A percentile compares a stretch with the other conserved stretches of the same genome.
phyloP scores from a whole-genome alignment of 2,329 filamentous ascomycete species.

The Aspergillus tanneri region DNA sequence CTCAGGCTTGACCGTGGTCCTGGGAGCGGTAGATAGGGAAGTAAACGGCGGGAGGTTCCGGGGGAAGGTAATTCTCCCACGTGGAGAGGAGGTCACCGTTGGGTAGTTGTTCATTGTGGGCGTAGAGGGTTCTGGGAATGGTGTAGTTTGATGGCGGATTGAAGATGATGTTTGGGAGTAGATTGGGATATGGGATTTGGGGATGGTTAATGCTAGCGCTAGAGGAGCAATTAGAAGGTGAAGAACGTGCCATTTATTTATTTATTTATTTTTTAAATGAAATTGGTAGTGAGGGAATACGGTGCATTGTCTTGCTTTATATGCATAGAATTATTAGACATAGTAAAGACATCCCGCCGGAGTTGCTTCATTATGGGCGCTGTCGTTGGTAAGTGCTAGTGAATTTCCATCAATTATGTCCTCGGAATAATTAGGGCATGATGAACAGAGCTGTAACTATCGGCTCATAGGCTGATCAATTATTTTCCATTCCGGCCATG shows the following conservation, averaged over 20 bases:
- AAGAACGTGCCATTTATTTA: background rate
- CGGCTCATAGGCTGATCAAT: background rate
- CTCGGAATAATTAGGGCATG: background rate
- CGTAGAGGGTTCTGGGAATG: slow-evolving; percentile 52
- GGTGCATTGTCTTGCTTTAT: background rate
- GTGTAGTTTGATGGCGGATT: slow-evolving; percentile 47
- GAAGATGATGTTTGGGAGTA: slow-evolving; percentile 32
- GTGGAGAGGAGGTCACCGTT: slow-evolving; percentile 51
- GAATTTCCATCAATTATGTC: slow-evolving; percentile 18
- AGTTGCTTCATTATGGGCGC: slow-evolving; percentile 22
- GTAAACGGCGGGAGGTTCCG: slow-evolving; percentile 54
- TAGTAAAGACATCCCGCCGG: slow-evolving; percentile 21
- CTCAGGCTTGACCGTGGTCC: slow-evolving; percentile 62
- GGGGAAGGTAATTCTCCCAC: slow-evolving; percentile 57
- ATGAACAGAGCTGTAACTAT: background rate
- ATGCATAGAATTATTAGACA: background rate
- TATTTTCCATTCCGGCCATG: no score
- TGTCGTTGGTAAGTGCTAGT: slow-evolving; percentile 6
- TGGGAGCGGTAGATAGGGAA: slow-evolving; percentile 54
- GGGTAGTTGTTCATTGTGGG: slow-evolving; percentile 49
- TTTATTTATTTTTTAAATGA: background rate
- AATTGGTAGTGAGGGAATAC: background rate
- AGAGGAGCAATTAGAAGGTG: background rate
- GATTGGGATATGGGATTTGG: background rate
- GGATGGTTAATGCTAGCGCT: background rate